phyloP scores from a whole-genome alignment of 2,329 filamentous ascomycete genomes.

The Ascochyta lentis region DNA sequence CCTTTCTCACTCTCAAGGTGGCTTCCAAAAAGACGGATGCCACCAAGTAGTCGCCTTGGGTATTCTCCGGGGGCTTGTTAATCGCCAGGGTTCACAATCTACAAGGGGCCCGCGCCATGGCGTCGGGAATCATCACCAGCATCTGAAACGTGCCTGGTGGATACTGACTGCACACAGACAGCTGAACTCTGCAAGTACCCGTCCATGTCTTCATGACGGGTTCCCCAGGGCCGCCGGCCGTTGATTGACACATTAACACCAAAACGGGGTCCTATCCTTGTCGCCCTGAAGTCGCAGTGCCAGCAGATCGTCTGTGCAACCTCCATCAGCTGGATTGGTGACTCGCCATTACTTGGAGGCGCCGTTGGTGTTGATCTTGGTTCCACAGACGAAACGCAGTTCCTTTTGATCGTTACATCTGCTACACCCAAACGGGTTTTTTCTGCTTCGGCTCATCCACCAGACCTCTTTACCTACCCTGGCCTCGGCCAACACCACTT shows the following conservation, averaged over 20 bases:
- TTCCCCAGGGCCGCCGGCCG: neutral
- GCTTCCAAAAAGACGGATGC: slow-evolving; percentile 5
- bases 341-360: slow-evolving; percentile 21
- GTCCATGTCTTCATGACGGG: neutral
- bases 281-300: slow-evolving; percentile 14
- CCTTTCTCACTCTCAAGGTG: slow-evolving; percentile 1
- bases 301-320: slow-evolving; percentile 28
- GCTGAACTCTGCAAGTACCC: slow-evolving; percentile 13
- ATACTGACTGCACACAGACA: slow-evolving; percentile 16
- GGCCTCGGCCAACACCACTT: slow-evolving; percentile 10
- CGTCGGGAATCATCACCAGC: slow-evolving; percentile 31
- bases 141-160: slow-evolving; percentile 38
- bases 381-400: slow-evolving; percentile 37
- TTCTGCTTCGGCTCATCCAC: slow-evolving; percentile 29
- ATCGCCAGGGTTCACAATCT: slow-evolving; percentile 12
- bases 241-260: slow-evolving; percentile 6
- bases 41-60: neutral
- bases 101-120: slow-evolving; percentile 38
- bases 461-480: neutral
- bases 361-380: slow-evolving; percentile 26
- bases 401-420: slow-evolving; percentile 43
- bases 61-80: slow-evolving; percentile 7
- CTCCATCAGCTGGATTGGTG: slow-evolving; percentile 25
- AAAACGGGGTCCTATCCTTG: neutral
- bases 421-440: slow-evolving; percentile 39